Conservation (phyloP, 228 moss, liverwort and hornwort species). For the Sphagnum fallax region DNA sequence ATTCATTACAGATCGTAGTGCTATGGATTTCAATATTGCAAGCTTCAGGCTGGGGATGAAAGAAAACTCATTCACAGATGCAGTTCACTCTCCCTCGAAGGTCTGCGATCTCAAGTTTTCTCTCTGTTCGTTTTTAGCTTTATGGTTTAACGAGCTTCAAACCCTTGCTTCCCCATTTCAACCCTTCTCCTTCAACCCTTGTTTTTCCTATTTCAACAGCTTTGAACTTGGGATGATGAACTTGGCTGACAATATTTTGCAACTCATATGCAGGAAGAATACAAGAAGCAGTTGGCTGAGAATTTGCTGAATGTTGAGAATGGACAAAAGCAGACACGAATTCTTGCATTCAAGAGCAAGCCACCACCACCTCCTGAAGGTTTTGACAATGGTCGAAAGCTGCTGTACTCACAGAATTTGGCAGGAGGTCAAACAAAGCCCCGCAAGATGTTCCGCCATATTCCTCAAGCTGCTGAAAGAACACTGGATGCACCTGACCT, state of each 20-base stretch:
- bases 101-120: slow-evolving; percentile 8
- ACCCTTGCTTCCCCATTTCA: background rate
- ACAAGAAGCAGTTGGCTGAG: slow-evolving; percentile 89
- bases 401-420: slow-evolving; percentile 68
- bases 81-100: slow-evolving; percentile 55
- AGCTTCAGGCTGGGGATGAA: slow-evolving; percentile 68
- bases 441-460: slow-evolving; percentile 68
- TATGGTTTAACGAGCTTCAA: background rate
- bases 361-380: slow-evolving; percentile 86
- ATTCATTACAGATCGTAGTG: slow-evolving; percentile 78
- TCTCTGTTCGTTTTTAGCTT: background rate
- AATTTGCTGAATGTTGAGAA: slow-evolving; percentile 59
- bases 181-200: slow-evolving; percentile 18
- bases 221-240: background rate
- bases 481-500: slow-evolving; percentile 94
- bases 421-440: slow-evolving; percentile 45
- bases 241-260: background rate
- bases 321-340: slow-evolving; percentile 55
- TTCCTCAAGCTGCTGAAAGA: slow-evolving; percentile 92
- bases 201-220: background rate
- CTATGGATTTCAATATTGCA: slow-evolving; percentile 77
- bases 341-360: slow-evolving; percentile 90
- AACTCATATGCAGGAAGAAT: slow-evolving; percentile 62
- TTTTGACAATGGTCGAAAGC: slow-evolving; percentile 57
- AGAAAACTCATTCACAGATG: slow-evolving; percentile 42